Percentiles rank a stretch among this genome's conserved stretches.
Evolutionary conservation across 2,329 filamentous ascomycete genomes (phyloP).

Genomic region (Talaromyces sp.): DNA sequence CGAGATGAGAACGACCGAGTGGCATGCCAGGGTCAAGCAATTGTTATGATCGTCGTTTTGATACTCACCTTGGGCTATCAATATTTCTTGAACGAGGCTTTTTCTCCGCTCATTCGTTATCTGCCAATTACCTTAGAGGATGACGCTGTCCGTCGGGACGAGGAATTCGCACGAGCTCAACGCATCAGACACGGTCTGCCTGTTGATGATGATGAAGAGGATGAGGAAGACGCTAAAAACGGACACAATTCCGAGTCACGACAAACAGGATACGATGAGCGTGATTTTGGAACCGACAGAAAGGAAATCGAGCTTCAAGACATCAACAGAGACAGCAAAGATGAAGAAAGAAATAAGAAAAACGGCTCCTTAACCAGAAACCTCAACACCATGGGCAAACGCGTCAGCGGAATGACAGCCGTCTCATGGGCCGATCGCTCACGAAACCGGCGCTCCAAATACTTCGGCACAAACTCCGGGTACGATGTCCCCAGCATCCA

Average conservation of each 20-base stretch:
- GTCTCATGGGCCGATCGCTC: conserved; percentile 47
- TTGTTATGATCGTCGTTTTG: conserved; percentile 76
- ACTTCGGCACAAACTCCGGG: conserved; percentile 39
- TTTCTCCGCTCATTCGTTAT: conserved; percentile 81
- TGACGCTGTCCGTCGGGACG: conserved; percentile 85
- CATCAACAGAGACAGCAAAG: conserved; percentile 30
- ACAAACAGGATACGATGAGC: conserved; percentile 21
- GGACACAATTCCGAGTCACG: conserved; percentile 39
- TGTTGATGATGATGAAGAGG: conserved; percentile 56
- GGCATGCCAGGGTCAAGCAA: conserved; percentile 71
- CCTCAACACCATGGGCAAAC: conserved; percentile 24
- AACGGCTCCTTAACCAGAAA: conserved; percentile 17
- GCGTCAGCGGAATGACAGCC: conserved; percentile 23
- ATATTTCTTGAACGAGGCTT: conserved; percentile 74
- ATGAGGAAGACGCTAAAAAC: conserved; percentile 47
- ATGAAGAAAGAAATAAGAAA: conserved; percentile 14
- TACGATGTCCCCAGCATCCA: conserved; percentile 34
- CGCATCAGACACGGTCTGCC: conserved; percentile 64
- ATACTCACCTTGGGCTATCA: conserved; percentile 76
- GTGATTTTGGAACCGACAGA: background rate
- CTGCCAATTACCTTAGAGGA: conserved; percentile 94
- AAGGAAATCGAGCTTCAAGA: conserved; percentile 49
- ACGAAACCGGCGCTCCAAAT: conserved; percentile 41
- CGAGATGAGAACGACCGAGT: conserved; percentile 54
- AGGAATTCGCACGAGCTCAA: conserved; percentile 80